These are phyloP conservation scores for Arctostaphylos glauca DNA, from an alignment of 148 eudicot species.

Conservation along the genomic window DNA sequence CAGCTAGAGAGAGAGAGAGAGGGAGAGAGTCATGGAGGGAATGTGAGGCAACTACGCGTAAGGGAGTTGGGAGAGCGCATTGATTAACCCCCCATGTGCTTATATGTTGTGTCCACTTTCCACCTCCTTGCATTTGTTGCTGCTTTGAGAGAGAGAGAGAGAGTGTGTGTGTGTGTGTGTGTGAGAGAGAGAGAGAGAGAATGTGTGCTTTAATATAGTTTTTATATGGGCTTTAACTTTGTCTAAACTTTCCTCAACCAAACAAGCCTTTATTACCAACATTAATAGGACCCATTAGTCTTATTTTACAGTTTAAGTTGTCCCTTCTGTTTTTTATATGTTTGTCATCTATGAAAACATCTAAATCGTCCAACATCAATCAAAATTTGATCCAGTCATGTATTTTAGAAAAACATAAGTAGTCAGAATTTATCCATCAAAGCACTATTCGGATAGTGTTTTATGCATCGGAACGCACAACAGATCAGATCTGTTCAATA, in stretches of 20 bases:
- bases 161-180: too few relatives aligned
- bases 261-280: not conserved
- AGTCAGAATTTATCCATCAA: too few relatives aligned
- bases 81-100: constrained; percentile 16
- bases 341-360: too few relatives aligned
- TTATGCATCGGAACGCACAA: too few relatives aligned
- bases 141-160: not conserved
- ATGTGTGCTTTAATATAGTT: not conserved
- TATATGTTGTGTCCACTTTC: constrained; percentile 9
- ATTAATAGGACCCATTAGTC: too few relatives aligned
- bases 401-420: too few relatives aligned
- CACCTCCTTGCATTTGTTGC: constrained; percentile 5
- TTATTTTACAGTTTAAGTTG: too few relatives aligned
- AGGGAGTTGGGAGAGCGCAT: constrained; percentile 8
- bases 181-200: not conserved
- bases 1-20: not conserved
- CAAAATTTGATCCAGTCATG: too few relatives aligned
- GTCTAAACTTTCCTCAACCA: not conserved
- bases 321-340: too few relatives aligned
- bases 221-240: not conserved
- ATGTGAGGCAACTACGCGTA: constrained; percentile 10
- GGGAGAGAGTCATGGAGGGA: constrained; percentile 11
- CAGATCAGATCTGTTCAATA: too few relatives aligned
- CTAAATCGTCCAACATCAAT: too few relatives aligned
- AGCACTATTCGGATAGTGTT: too few relatives aligned